A percentile compares a stretch with the other conserved stretches of the same genome.
Evolutionary conservation across 139 green algal species (phyloP).

Genomic region (Helicosporidium sp.): DNA sequence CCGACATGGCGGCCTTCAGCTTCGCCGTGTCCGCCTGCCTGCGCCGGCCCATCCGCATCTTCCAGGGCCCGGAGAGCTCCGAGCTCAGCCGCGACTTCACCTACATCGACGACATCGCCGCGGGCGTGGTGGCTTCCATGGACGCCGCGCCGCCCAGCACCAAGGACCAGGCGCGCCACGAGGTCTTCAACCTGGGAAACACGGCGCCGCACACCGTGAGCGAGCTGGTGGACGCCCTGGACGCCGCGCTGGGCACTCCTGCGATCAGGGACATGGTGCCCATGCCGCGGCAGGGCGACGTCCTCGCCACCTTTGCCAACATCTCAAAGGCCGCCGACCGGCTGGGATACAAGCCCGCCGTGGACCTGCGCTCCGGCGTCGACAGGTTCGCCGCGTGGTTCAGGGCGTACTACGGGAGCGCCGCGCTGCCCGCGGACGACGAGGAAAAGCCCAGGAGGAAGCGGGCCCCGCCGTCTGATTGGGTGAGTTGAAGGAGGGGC

Average conservation of each 20-base stretch:
- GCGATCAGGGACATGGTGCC: slow-evolving; percentile 31
- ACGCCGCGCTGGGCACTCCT: slow-evolving; percentile 29
- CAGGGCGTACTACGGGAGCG: slow-evolving; percentile 27
- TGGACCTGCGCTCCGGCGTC: slow-evolving; percentile 23
- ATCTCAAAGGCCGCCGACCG: slow-evolving; percentile 23
- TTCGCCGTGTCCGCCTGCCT: too few relatives aligned
- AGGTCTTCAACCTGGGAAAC: slow-evolving; percentile 55
- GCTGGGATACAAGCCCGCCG: slow-evolving; percentile 21
- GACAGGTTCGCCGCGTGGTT: slow-evolving; percentile 48
- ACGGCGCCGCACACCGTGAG: slow-evolving; percentile 43
- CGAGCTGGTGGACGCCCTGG: slow-evolving; percentile 40
- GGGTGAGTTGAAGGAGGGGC: too few relatives aligned
- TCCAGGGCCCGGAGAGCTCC: slow-evolving; percentile 8
- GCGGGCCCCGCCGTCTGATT: too few relatives aligned
- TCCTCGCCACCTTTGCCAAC: slow-evolving; percentile 55
- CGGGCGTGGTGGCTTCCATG: slow-evolving; percentile 30
- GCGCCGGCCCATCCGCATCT: too few relatives aligned
- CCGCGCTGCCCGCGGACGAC: too few relatives aligned
- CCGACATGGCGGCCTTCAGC: too few relatives aligned
- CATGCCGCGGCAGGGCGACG: slow-evolving; percentile 44
- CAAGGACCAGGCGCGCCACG: slow-evolving; percentile 9
- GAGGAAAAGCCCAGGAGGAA: too few relatives aligned
- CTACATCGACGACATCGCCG: slow-evolving; percentile 59
- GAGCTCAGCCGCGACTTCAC: slow-evolving; percentile 55
- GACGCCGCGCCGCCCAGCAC: slow-evolving; percentile 23